These are phyloP conservation scores for Amorphotheca resinae DNA, from an alignment of 495 filamentous ascomycete species.

Conservation along the genomic window DNA sequence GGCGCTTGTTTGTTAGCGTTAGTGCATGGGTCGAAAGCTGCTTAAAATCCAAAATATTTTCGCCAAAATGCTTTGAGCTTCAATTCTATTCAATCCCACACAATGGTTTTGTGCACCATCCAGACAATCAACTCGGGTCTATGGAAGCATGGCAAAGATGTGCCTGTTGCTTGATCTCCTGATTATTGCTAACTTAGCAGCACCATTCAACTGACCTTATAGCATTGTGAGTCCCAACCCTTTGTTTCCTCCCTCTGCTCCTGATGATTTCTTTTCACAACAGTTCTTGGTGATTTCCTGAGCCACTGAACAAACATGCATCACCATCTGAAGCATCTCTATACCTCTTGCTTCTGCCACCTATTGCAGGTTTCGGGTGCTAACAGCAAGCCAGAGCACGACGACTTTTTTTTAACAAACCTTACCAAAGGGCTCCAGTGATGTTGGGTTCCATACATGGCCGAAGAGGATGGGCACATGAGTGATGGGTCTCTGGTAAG, in stretches of 20 bases:
- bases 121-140: not conserved
- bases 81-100: not conserved
- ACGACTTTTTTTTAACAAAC: no score
- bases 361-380: constrained; percentile 15
- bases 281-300: constrained; percentile 68
- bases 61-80: not conserved
- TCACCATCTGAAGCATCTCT: constrained; percentile 80
- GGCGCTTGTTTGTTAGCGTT: not conserved
- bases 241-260: constrained; percentile 11
- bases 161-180: no score
- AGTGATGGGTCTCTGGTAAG: no score
- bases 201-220: not conserved
- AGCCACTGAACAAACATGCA: constrained; percentile 94
- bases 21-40: not conserved
- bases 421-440: no score
- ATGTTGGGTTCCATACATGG: no score
- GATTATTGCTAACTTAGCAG: not conserved
- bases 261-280: constrained; percentile 43
- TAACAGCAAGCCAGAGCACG: no score
- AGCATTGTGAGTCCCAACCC: constrained; percentile 13
- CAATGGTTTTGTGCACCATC: not conserved
- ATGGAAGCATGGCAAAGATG: no score
- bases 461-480: no score
- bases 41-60: no score
- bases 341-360: constrained; percentile 12